Percentiles rank a stretch among this genome's conserved stretches.
Conservation (phyloP, 2,329 filamentous ascomycete genomes). For the Stachybotrys chlorohalonatus region DNA sequence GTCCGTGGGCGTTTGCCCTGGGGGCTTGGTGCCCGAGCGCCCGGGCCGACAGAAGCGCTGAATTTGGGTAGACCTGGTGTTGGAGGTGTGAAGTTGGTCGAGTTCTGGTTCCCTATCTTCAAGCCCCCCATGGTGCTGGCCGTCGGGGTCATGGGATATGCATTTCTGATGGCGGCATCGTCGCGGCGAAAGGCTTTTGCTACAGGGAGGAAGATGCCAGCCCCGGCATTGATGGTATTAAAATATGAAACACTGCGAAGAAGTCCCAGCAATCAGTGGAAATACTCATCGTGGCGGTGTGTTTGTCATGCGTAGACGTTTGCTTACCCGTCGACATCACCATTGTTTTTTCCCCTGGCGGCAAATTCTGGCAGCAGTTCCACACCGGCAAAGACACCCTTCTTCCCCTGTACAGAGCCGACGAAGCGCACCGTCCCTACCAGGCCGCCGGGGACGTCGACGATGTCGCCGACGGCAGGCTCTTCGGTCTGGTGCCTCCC, state of each 20-base stretch:
- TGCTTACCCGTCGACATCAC: conserved; percentile 84
- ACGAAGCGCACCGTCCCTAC: conserved; percentile 82
- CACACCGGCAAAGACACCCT: conserved; percentile 84
- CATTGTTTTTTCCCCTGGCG: conserved; percentile 82
- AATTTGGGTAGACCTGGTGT: conserved; percentile 66
- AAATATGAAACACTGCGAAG: conserved; percentile 63
- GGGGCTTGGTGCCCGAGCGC: conserved; percentile 58
- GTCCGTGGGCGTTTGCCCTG: conserved; percentile 61
- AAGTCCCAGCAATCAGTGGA: neutral
- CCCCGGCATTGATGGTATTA: conserved; percentile 63
- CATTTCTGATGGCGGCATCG: conserved; percentile 42
- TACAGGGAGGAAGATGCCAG: conserved; percentile 89
- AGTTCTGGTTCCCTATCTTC: conserved; percentile 45
- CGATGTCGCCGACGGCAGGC: conserved; percentile 68
- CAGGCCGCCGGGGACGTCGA: conserved; percentile 93
- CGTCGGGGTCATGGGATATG: conserved; percentile 58
- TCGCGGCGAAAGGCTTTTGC: conserved; percentile 67
- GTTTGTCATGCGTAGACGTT: neutral
- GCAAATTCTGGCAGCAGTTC: conserved; percentile 79
- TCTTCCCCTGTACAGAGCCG: conserved; percentile 79
- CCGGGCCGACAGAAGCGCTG: conserved; percentile 77
- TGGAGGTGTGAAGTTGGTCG: conserved; percentile 53
- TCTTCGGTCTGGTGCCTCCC: conserved; percentile 39
- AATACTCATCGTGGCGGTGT: neutral
- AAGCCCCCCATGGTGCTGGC: conserved; percentile 50